These are phyloP conservation scores for Lasiosphaeriaceae sp. DNA, from an alignment of 495 filamentous ascomycete species.

Conservation along the genomic window DNA sequence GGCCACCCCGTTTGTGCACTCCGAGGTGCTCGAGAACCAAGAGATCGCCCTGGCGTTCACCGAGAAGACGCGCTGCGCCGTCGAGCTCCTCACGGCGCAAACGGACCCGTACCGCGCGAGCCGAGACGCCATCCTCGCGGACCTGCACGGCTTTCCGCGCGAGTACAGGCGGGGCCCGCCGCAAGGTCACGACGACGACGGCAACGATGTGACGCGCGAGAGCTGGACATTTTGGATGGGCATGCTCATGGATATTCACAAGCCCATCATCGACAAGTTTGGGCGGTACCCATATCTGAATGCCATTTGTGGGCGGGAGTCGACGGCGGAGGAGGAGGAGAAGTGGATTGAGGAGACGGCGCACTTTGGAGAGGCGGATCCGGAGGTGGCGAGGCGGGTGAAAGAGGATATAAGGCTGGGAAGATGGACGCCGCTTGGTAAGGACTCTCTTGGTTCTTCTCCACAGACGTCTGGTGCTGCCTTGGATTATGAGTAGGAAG, in stretches of 20 bases:
- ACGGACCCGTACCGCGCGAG: constrained; percentile 11
- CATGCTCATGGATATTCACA: constrained; percentile 22
- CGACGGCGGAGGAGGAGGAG: constrained; percentile 13
- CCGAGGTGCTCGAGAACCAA: constrained; percentile 5
- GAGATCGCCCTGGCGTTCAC: constrained; percentile 8
- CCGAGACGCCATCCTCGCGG: constrained; percentile 6
- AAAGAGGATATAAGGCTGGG: constrained; percentile 10
- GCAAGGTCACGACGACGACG: too few relatives aligned
- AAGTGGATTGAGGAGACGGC: constrained; percentile 8
- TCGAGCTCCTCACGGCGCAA: constrained; percentile 10
- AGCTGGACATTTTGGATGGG: constrained; percentile 18
- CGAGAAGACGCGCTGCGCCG: constrained; percentile 8
- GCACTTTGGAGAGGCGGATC: constrained; percentile 11
- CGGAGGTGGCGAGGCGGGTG: constrained; percentile 9
- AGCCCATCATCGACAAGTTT: constrained; percentile 18
- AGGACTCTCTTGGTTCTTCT: too few relatives aligned
- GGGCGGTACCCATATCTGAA: constrained; percentile 24
- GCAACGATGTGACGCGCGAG: constrained; percentile 13
- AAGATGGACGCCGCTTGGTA: constrained; percentile 9
- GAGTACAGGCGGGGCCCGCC: constrained; percentile 6
- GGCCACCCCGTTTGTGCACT: constrained; percentile 15
- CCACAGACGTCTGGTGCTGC: too few relatives aligned
- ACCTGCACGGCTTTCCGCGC: constrained; percentile 14
- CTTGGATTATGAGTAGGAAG: too few relatives aligned
- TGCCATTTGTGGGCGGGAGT: constrained; percentile 11